These are phyloP conservation scores for Schwanniomyces yamadae DNA, from an alignment of 805 yeast species.

Conservation along the genomic window DNA sequence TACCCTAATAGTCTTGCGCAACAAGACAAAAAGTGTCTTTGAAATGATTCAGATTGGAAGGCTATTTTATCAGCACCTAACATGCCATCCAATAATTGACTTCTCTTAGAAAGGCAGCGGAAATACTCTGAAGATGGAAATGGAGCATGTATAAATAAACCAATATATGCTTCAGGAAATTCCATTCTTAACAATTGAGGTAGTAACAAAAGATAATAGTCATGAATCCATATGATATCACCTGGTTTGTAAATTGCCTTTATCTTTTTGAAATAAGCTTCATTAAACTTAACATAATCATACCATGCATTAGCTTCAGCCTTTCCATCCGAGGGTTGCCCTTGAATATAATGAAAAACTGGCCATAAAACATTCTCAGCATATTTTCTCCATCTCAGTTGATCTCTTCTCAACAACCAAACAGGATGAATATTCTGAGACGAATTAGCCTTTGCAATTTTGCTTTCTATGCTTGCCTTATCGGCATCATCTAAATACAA, in stretches of 20 bases:
- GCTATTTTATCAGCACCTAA: constrained; percentile 85
- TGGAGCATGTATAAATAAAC: constrained; percentile 84
- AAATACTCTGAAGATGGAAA: constrained; percentile 94
- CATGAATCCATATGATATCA: constrained; percentile 90
- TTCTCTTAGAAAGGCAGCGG: constrained; percentile 81
- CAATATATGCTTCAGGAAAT: constrained; percentile 70
- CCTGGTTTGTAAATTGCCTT: constrained; percentile 77
- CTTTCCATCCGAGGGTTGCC: constrained; percentile 65
- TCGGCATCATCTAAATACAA: constrained; percentile 57
- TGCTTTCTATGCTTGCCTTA: constrained; percentile 47
- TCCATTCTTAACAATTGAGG: constrained; percentile 83
- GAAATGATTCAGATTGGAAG: constrained; percentile 83
- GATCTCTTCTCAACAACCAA: constrained; percentile 81
- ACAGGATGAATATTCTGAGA: constrained; percentile 73
- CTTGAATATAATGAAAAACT: constrained; percentile 87
- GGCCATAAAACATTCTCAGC: constrained; percentile 95
- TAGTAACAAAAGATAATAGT: constrained; percentile 75
- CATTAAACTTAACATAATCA: constrained; percentile 87
- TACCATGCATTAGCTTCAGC: constrained; percentile 75
- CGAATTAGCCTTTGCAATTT: constrained; percentile 46
- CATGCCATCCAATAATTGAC: constrained; percentile 83
- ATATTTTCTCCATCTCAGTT: constrained; percentile 80
- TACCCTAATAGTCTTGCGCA: constrained; percentile 86
- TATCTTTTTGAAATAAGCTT: constrained; percentile 81
- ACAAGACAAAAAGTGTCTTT: constrained; percentile 87